phyloP scores from a whole-genome alignment of 2,329 filamentous ascomycete genomes.

The Pezicula carpinea region DNA sequence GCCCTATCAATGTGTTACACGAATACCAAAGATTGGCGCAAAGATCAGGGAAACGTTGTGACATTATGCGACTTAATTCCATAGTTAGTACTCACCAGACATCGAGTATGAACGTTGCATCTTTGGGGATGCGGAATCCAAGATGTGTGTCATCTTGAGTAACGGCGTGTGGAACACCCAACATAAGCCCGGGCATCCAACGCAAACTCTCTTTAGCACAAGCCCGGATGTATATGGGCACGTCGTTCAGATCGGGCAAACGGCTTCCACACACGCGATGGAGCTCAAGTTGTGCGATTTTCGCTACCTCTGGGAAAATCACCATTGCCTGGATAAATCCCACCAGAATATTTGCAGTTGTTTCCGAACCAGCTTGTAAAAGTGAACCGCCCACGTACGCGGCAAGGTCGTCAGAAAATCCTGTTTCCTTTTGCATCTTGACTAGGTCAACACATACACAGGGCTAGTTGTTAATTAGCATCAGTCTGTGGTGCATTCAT shows the following conservation, averaged over 20 bases:
- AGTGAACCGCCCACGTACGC: conserved; percentile 17
- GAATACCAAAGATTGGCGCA: no score
- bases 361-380: conserved; percentile 34
- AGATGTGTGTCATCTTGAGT: conserved; percentile 39
- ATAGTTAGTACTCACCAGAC: no score
- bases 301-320: conserved; percentile 36
- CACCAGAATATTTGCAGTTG: conserved; percentile 31
- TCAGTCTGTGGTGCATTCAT: no score
- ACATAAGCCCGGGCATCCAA: conserved; percentile 27
- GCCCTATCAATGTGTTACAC: no score
- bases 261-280: conserved; percentile 36
- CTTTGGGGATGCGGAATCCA: conserved; percentile 42
- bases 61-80: no score
- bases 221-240: conserved; percentile 33
- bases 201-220: conserved; percentile 35
- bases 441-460: conserved; percentile 10
- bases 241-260: conserved; percentile 34
- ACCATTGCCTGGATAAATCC: conserved; percentile 35
- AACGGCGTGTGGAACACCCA: conserved; percentile 32
- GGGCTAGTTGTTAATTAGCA: conserved; percentile 1
- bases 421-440: conserved; percentile 1
- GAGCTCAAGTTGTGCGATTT: conserved; percentile 36
- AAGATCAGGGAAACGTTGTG: no score
- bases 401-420: conserved; percentile 1
- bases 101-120: conserved; percentile 35